Evolutionary conservation across 495 filamentous ascomycete genomes (phyloP).

Genomic region (Trypethelium eluteriae): DNA sequence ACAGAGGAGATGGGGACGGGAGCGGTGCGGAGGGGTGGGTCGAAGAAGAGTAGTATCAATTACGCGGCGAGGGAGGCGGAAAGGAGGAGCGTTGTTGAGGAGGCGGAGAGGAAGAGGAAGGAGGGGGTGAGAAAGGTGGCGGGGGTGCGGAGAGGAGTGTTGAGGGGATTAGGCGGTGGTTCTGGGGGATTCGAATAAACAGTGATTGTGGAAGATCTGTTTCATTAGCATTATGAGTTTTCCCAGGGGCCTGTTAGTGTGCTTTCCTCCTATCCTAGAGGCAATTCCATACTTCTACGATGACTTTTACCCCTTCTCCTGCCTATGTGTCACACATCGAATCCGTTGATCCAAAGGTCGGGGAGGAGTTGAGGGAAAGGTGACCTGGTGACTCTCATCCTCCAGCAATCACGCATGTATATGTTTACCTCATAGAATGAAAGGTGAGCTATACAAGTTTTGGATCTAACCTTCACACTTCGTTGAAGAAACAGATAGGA

Average conservation of each 20-base stretch:
- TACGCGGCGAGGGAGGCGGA: conserved; percentile 73
- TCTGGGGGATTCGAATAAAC: conserved; percentile 12
- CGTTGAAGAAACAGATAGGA: too few relatives aligned
- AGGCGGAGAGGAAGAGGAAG: conserved; percentile 55
- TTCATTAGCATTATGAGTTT: neutral
- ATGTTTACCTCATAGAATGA: too few relatives aligned
- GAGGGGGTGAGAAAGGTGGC: conserved; percentile 52
- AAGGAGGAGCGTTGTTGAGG: conserved; percentile 49
- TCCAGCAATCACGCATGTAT: too few relatives aligned
- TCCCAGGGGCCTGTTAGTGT: neutral
- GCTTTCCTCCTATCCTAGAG: neutral
- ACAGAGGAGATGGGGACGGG: conserved; percentile 35
- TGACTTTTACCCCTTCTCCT: neutral
- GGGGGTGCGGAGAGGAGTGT: conserved; percentile 7
- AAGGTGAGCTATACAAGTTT: too few relatives aligned
- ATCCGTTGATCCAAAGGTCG: too few relatives aligned
- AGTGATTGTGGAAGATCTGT: neutral
- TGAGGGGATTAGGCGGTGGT: neutral
- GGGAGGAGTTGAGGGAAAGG: too few relatives aligned
- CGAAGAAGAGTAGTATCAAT: conserved; percentile 72
- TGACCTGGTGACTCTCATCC: too few relatives aligned
- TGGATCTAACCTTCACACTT: too few relatives aligned
- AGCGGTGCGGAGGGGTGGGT: conserved; percentile 41
- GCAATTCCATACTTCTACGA: too few relatives aligned
- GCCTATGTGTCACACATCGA: too few relatives aligned